phyloP scores from a whole-genome alignment of 2,329 filamentous ascomycete species.

The Penicillium sp. region DNA sequence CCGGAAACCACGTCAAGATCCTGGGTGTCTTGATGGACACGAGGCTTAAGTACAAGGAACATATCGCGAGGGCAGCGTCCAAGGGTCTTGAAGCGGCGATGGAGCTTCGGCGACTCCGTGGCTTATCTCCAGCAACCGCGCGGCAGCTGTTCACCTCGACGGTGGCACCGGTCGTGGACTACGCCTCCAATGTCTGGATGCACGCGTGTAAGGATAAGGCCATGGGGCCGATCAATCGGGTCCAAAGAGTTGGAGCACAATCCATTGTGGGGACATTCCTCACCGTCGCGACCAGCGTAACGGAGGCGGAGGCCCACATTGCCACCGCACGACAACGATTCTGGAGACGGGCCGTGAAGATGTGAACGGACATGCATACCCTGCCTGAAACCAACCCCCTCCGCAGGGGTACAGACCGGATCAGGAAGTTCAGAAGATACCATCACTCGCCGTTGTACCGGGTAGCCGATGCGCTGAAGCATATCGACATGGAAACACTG shows the following conservation, averaged over 20 bases:
- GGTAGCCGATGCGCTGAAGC: conserved; percentile 17
- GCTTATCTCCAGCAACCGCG: conserved; percentile 16
- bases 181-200: conserved; percentile 27
- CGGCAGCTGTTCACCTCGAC: conserved; percentile 20
- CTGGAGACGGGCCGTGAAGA: conserved; percentile 17
- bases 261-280: conserved; percentile 22
- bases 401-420: conserved; percentile 13
- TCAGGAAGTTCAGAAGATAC: conserved; percentile 17
- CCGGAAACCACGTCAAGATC: background rate
- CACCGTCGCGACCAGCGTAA: conserved; percentile 23
- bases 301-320: conserved; percentile 22
- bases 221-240: conserved; percentile 17
- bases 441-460: conserved; percentile 16
- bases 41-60: conserved; percentile 27
- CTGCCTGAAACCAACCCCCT: conserved; percentile 14
- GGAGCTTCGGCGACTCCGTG: conserved; percentile 10
- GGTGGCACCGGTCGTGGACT: conserved; percentile 27
- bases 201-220: conserved; percentile 14
- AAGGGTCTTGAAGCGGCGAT: conserved; percentile 24
- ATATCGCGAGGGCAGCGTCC: conserved; percentile 22
- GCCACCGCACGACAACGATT: conserved; percentile 12
- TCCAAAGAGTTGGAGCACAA: conserved; percentile 25
- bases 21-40: conserved; percentile 18
- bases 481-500: conserved; percentile 8
- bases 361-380: conserved; percentile 15